Base-by-base conservation (phyloP, 202 grass and related monocot genomes). In the Brachypodium distachyon region DNA sequence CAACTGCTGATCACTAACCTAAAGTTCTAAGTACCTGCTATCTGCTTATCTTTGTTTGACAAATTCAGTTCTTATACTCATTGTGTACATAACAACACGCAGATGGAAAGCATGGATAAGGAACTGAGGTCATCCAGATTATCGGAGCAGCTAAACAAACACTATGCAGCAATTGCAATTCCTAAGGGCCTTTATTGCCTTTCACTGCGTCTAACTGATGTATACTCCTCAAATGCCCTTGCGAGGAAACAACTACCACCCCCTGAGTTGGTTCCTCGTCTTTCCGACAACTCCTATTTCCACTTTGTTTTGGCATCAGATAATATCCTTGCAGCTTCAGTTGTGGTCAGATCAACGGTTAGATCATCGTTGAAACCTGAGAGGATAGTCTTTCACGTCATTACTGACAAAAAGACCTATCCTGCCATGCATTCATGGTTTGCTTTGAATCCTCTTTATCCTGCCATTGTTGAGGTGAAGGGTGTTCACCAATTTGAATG, bases 381-480 rank as follows among this genome's bases (percentile, higher is more conserved):
- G 53, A 94, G 72, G 68, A 80, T 92, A 68, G 90, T 97, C 23
- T 88, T 97, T 70, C 94, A 94, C 82, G 82, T 97, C 42, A 92
- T 97, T 57, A 97, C 94, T 55, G 95, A 97, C 64, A 97, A 97
- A 76, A 97, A 97, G 77, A 97, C 95, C 11, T 97, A 97, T 81
- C 95, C 91, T 63, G 89, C 87, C 55, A 97, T 97, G 94, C 91
- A 94, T 84, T 97, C 94, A 36, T 97, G 91, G 91, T 97, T 97
- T 91, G 95, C 95, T 67, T 84, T 97, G 82, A 97, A 97, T 88
- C 76, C 91, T 63, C 72, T 90, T 36, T 76, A 67, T 73, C 84
- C 86, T 50, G 84, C 89, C 68, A 86, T 94, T 70, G 67, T 97
- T 76, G 95, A 94, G 85, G 95, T 94, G 51, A 97, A 92, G 87